Conservation (phyloP, 768 basidiomycete species). For the Vararia minispora region DNA sequence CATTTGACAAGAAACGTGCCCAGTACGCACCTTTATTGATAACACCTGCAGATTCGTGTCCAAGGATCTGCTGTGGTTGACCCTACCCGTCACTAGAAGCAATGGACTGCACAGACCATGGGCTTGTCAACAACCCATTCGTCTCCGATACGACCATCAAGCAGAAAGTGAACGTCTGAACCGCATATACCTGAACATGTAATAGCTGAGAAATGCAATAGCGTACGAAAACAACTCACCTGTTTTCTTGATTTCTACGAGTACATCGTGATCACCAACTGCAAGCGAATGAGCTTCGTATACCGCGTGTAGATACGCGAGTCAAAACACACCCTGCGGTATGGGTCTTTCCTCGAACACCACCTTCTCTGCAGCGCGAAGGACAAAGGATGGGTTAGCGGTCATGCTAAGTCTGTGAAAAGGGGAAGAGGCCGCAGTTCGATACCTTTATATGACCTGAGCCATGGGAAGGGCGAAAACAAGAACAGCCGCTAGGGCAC, state of each 20-base stretch:
- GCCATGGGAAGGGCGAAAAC: no score
- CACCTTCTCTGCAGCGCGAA: conserved; percentile 57
- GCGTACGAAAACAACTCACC: conserved; percentile 31
- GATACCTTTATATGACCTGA: no score
- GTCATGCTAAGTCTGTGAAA: conserved; percentile 33
- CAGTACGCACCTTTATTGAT: conserved; percentile 44
- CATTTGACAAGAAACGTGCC: conserved; percentile 1
- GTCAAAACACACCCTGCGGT: conserved; percentile 44
- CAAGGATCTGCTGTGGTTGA: conserved; percentile 89
- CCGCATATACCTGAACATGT: conserved; percentile 92
- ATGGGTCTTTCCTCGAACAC: conserved; percentile 66
- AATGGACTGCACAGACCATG: conserved; percentile 61
- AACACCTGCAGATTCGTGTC: conserved; percentile 86
- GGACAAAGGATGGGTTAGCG: conserved; percentile 72
- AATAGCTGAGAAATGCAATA: conserved; percentile 5
- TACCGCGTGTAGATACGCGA: neutral
- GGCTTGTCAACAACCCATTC: conserved; percentile 72
- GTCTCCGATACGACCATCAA: conserved; percentile 74
- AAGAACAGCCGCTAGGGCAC: no score
- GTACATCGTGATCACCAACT: conserved; percentile 69
- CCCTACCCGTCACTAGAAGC: no score
- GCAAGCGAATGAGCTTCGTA: conserved; percentile 6
- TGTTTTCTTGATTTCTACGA: conserved; percentile 87
- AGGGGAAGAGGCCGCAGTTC: no score
- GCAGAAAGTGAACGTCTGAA: conserved; percentile 77